Base-by-base conservation (phyloP, 2,329 filamentous ascomycete genomes). In the Metarhizium album region DNA sequence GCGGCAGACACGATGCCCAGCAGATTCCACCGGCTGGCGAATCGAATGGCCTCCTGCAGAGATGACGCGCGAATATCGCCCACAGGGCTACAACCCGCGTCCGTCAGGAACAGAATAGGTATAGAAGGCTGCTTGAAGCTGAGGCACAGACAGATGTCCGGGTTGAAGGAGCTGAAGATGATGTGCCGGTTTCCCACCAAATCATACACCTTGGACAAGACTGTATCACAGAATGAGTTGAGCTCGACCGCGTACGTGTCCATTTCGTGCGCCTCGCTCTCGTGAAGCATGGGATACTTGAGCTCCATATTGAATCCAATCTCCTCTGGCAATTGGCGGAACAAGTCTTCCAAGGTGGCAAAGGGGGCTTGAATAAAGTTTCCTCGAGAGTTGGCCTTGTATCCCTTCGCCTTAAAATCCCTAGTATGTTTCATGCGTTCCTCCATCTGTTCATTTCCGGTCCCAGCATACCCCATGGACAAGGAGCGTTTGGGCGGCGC, bases 241-340 rank as follows among this genome's bases (percentile, higher is more conserved):
- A 97, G 79, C 70, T 98, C 93, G 45, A 97, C 87, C 0, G 89
- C 90, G 63, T 95, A 95, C 3, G 87, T 87, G 65, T 96, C 91
- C 90, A 97, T 96, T 59, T 95, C 89, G 58, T 96, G 87, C 65
- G 94, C 87, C 67, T 96, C 89, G 52, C 83, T 88, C 73, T 98
- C 94, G 65, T 91, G 86, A 42, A 98, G 80, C 90, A 97, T 97
- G 4, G 93, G 93, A 64, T 98, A 98, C 70, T 98, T 97, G 79
- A 98, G 87, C 72, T 98, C 93, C 59, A 98, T 95, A 68, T 98
- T 97, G 77, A 98, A 98, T 14, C 93, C 90, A 22, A 95, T 86
- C 14, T 80, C 76, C 55, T 86, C 79, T 0, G 90, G 89, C 0
- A 98, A 72, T 62, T 90, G 84, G 60, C 80, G 79, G 71, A 98